Percentiles rank a stretch among this genome's conserved stretches.
Evolutionary conservation across 2,329 filamentous ascomycete genomes (phyloP).

Genomic region (Helotiales sp.): DNA sequence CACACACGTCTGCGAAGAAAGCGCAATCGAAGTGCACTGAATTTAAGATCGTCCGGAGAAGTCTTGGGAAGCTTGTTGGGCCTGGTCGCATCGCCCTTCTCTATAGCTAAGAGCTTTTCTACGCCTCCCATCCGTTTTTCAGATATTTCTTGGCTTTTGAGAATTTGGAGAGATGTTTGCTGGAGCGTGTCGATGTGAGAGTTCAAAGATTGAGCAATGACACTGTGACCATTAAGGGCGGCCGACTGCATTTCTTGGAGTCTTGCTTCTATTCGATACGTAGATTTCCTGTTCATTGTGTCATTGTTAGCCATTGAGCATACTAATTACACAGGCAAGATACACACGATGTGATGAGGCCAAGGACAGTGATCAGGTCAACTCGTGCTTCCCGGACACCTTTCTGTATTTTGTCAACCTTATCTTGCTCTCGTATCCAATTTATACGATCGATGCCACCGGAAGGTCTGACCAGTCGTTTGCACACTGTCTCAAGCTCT

Average conservation of each 20-base stretch:
- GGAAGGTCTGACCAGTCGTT: neutral
- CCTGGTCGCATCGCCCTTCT: too few species aligned
- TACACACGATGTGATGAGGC: neutral
- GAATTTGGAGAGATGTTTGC: neutral
- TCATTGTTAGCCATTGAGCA: neutral
- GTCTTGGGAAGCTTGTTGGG: neutral
- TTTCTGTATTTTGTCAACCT: neutral
- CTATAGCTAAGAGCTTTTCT: neutral
- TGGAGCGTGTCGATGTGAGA: neutral
- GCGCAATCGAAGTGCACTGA: neutral
- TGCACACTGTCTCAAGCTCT: neutral
- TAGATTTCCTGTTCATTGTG: neutral
- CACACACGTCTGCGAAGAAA: neutral
- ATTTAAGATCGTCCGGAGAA: too few species aligned
- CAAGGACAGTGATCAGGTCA: neutral
- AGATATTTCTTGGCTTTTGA: neutral
- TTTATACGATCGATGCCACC: neutral
- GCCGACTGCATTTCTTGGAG: neutral
- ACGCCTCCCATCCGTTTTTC: neutral
- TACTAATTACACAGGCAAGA: neutral
- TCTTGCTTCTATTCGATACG: neutral
- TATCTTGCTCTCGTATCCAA: neutral
- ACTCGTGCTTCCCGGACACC: neutral
- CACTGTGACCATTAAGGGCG: neutral
- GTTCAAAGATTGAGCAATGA: neutral